phyloP scores from a whole-genome alignment of 805 yeast species.

The Candida saitoana region DNA sequence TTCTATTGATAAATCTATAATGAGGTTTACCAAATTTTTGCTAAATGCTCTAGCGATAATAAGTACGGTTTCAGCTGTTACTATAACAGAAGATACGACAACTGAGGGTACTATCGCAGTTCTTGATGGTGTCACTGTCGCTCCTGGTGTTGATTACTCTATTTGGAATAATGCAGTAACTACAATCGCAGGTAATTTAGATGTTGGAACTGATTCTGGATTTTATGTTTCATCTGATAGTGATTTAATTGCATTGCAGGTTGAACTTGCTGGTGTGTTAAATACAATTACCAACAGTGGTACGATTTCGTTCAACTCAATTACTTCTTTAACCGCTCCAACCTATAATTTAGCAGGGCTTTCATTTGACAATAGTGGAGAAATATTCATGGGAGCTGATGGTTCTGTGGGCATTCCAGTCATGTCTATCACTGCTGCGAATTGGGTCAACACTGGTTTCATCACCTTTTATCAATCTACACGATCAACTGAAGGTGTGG shows the following conservation, averaged over 20 bases:
- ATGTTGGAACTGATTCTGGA: conserved; percentile 19
- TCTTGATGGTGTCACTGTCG: conserved; percentile 16
- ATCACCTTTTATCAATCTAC: conserved; percentile 13
- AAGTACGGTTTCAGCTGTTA: neutral
- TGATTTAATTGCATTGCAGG: conserved; percentile 14
- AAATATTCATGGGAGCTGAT: conserved; percentile 20
- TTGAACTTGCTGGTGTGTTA: conserved; percentile 12
- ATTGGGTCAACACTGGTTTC: conserved; percentile 17
- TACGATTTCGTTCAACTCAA: conserved; percentile 19
- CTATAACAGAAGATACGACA: conserved; percentile 13
- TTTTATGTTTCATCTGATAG: conserved; percentile 20
- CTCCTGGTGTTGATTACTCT: conserved; percentile 23
- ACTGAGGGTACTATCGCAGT: conserved; percentile 15
- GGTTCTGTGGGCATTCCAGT: conserved; percentile 15
- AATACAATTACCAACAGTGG: conserved; percentile 16
- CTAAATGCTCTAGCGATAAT: neutral
- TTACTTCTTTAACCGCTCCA: conserved; percentile 14
- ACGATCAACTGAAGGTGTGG: conserved; percentile 10
- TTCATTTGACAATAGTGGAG: conserved; percentile 21
- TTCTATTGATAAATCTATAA: neutral
- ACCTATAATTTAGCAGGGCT: conserved; percentile 14
- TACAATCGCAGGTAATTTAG: conserved; percentile 19
- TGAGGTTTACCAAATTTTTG: neutral
- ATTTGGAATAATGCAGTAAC: conserved; percentile 21
- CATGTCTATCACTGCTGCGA: conserved; percentile 12